Base-by-base conservation (phyloP, 108 stramenopile species). In the Skeletonema marinoi region DNA sequence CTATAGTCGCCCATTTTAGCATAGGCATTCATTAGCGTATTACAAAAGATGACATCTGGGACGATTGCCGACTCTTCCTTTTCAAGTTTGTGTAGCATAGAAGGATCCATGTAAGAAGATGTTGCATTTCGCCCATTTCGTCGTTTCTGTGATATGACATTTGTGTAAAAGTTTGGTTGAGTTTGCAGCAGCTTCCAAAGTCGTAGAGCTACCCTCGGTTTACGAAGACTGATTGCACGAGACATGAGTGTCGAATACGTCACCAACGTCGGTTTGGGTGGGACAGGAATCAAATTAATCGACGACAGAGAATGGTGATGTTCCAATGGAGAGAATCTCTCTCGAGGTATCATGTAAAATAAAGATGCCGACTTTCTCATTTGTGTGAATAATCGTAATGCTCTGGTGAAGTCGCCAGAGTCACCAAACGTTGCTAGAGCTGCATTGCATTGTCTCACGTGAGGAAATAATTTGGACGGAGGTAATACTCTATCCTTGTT, bases 241-340 rank as follows among this genome's bases (percentile, higher is more conserved):
- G 92, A 93, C 91, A 96, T 96, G 36, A 96, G 78, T 10, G 96
- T 94, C 3, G 90, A 93, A 62, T 92, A 96, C 6, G 96, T 92
- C 14, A 95, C 93, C 10, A 95, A 73, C 3, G 89, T 92, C 9
- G 96, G 96, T 7, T 71, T 78, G 19, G 92, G 91, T 35, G 76
- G 50, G 35, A 64, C 59, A 39, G 30, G 38, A 4, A 84, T 66
- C 79, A 81, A 39, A 31, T 80, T 59, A 48, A 76, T 74, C 32
- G n/a, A 19, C 31, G 59, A 50, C 5, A 46, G 17, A 21, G 35
- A 68, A 11, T 41, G 42, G 10, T 77, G 50, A 68, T 68, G 69
- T 70, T 41, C 48, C 1, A 58, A 68, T 29, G 54, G 60, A 41
- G 71, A 81, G 11, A 48, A 4, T 60, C 29, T 61, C 41, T 65